Base-by-base conservation (phyloP, 2,329 filamentous ascomycete genomes). In the Cladophialophora chaetospira region DNA sequence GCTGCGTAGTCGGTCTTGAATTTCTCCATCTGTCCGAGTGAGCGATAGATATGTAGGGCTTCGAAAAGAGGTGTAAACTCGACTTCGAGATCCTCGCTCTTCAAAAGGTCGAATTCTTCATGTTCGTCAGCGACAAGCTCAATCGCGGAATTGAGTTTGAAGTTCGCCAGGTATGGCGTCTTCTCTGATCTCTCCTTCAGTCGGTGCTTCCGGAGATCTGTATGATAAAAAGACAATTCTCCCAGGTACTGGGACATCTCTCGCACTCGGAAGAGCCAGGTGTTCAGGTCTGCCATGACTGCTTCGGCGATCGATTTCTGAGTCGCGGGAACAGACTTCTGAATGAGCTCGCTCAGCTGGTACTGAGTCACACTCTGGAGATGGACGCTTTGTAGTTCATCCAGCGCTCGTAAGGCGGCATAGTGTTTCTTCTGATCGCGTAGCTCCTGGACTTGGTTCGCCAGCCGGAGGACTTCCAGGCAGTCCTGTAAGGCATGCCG, bases 181-280 rank as follows among this genome's bases (percentile, higher is more conserved):
- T 85, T 81, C 63, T 96, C 88, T 6, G 88, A 83, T 17, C 94
- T 84, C 67, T 95, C 88, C 69, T 91, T 88, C 68, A 96, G 91
- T 48, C 93, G 83, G 21, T 85, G 84, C 62, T 93, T 84, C 42
- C 94, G 85, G 70, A 95, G 83, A 66, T 97, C 89, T 0, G 94
- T 99, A 69, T 97, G 91, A 69, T 95, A 97, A 70, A 99, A 95
- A 3, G 94, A 92, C 5, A 99, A 90, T 71, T 99, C 94, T 3
- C 94, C 94, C 5, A 99, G 77, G 62, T 96, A 97, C 66, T 97
- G 93, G 1, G 94, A 97, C 15, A 91, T 96, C 72, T 99, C 94
- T 67, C 94, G 86, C 62, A 99, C 96, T 19, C 90, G 87, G 68
- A 88, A 99, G 8, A 99, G 79, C 94, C 94, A 99, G 0, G 91